These are phyloP conservation scores for Begonia fuchsioides DNA, from an alignment of 306 rosid species.

Conservation along the genomic window DNA sequence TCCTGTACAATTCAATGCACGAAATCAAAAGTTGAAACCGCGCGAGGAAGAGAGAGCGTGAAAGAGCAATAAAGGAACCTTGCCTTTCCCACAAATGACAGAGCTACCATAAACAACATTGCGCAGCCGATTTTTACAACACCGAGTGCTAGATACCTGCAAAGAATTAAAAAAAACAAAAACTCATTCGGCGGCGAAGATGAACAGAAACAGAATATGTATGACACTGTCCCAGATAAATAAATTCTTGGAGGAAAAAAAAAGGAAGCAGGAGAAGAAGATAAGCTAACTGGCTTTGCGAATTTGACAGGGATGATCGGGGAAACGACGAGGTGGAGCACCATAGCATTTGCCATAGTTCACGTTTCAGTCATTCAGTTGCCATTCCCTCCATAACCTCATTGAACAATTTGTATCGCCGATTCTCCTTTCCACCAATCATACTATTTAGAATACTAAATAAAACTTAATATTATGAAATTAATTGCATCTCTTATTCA, in stretches of 20 bases:
- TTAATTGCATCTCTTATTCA: too few relatives aligned
- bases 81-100: conserved; percentile 21
- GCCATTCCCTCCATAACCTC: too few relatives aligned
- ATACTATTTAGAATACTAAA: too few relatives aligned
- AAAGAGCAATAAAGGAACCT: conserved; percentile 15
- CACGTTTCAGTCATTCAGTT: neutral
- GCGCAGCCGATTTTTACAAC: conserved; percentile 17
- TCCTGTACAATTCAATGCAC: conserved; percentile 13
- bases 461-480: too few relatives aligned
- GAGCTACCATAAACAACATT: conserved; percentile 27
- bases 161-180: neutral
- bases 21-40: conserved; percentile 5
- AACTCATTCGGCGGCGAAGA: neutral
- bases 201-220: neutral
- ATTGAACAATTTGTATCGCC: too few relatives aligned
- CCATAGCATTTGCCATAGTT: neutral
- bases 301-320: neutral
- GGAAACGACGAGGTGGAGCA: neutral
- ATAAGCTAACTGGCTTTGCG: neutral
- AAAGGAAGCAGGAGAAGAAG: neutral
- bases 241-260: neutral
- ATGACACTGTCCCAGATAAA: too few relatives aligned
- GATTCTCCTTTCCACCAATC: too few relatives aligned
- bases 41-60: neutral
- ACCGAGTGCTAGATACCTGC: conserved; percentile 15